Base-by-base conservation (phyloP, 139 green algal genomes). In the Ostreobium quekettii region DNA sequence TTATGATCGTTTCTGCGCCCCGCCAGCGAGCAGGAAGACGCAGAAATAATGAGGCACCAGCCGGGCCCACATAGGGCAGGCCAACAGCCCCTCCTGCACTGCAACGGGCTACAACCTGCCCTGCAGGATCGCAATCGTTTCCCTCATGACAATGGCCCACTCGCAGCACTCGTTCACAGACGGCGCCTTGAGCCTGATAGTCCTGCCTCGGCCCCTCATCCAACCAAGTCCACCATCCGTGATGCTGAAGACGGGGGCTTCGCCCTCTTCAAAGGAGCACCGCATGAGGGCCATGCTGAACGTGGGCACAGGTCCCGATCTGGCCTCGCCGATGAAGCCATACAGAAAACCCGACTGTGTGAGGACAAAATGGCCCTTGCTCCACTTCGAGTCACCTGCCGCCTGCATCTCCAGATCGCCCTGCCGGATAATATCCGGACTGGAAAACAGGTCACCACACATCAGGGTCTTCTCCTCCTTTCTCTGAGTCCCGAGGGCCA, bases 81-180 rank as follows among this genome's bases (percentile, higher is more conserved):
- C n/a, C n/a, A n/a, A n/a, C n/a, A n/a, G n/a, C n/a, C n/a, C n/a
- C n/a, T n/a, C n/a, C n/a, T n/a, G n/a, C n/a, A n/a, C n/a, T n/a
- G n/a, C n/a, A n/a, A n/a, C n/a, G n/a, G n/a, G n/a, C n/a, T n/a
- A n/a, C n/a, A n/a, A n/a, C n/a, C n/a, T n/a, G n/a, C n/a, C n/a
- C n/a, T n/a, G n/a, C n/a, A n/a, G n/a, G n/a, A n/a, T n/a, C 30
- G 70, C 64, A 48, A 82, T 76, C 24, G 67, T 58, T 46, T 83
- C 77, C 11, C 77, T 71, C 3, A 83, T 31, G 7, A 39, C 53
- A 58, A 80, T 76, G 32, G 70, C 73, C 77, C 77, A 83, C 48
- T 83, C 77, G 66, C 70, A 80, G 56, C 64, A 78, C 1, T 83
- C 77, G 33, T 83, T 71, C 32, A 78, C 38, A n/a, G 36, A 32